Conservation (phyloP, 2,329 filamentous ascomycete species). For the Alternaria conjuncta region DNA sequence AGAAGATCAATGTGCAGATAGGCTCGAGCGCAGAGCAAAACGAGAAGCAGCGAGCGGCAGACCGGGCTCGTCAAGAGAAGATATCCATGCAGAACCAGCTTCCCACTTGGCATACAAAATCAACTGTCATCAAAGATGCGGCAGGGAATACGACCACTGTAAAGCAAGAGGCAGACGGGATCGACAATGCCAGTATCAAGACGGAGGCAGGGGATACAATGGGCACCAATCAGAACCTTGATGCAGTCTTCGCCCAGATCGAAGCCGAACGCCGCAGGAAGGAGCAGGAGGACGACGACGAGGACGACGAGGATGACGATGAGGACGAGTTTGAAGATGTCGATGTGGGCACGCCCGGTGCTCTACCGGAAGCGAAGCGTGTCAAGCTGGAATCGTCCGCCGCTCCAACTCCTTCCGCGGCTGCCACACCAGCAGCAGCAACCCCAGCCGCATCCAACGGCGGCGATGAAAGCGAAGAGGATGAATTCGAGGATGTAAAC, state of each 20-base stretch:
- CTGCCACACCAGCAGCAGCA: constrained; percentile 42
- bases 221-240: constrained; percentile 62
- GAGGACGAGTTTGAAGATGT: constrained; percentile 39
- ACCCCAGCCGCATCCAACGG: constrained; percentile 52
- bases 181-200: constrained; percentile 45
- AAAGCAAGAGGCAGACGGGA: constrained; percentile 48
- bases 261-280: constrained; percentile 63
- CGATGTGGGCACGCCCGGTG: constrained; percentile 37
- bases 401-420: constrained; percentile 39
- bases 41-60: constrained; percentile 70
- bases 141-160: constrained; percentile 52
- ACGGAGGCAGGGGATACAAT: constrained; percentile 58
- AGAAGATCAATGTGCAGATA: constrained; percentile 73
- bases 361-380: constrained; percentile 61
- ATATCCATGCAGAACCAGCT: constrained; percentile 72
- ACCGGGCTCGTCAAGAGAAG: constrained; percentile 69
- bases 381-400: constrained; percentile 63
- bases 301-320: constrained; percentile 37
- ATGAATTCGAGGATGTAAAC: constrained; percentile 56
- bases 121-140: constrained; percentile 63
- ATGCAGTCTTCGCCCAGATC: constrained; percentile 71
- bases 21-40: constrained; percentile 70
- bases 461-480: constrained; percentile 55
- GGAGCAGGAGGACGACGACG: constrained; percentile 48
- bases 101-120: constrained; percentile 74